Base-by-base conservation (phyloP, 2,329 filamentous ascomycete species). In the Cyphellophora europaea region DNA sequence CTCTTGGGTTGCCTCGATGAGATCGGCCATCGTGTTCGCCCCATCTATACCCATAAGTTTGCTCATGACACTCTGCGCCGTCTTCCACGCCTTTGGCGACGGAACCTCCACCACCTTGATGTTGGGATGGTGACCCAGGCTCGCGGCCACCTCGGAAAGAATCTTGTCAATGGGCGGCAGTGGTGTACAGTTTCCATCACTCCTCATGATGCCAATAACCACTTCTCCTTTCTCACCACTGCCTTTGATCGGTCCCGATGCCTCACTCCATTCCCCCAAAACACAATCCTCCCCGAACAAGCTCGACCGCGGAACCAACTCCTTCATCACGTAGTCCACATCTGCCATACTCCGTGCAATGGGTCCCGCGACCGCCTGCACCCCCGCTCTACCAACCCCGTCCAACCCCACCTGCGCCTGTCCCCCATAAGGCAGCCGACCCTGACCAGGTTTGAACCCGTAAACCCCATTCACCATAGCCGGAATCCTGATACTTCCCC, bases 21-120 rank as follows among this genome's bases (percentile, higher is more conserved):
- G 57, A 49, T 77, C 66, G 35, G 77, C 67, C 61, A 77, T 73
- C 30, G 52, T 49, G 6, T 67, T 65, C 2, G 59, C 66, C 10
- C 75, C 77, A 47, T 79, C 73, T 8, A 74, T 57, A 15, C 66
- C 66, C 55, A 79, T 72, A 33, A 81, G 57, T 11, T 65, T 65
- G 38, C 74, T 74, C 23, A 72, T 69, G 6, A 77, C 59, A 2
- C 62, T 66, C 38, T 78, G 70, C 34, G 68, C 71, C 47, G 71
- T 66, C 3, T 65, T 63, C 35, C 79, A 66, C 3, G 68, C 57
- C 0, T 58, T 49, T 0, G 69, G 66, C 5, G 72, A 63, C 8
- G 71, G 62, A 31, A 81, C 60, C 11, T 79, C 72, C 0, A 80
- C 58, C 2, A 78, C 65, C 30, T 74, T 64, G n/a, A 80, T 55